Base-by-base conservation (phyloP, 129 eudicot species). In the Gnaphalium uliginosum region DNA sequence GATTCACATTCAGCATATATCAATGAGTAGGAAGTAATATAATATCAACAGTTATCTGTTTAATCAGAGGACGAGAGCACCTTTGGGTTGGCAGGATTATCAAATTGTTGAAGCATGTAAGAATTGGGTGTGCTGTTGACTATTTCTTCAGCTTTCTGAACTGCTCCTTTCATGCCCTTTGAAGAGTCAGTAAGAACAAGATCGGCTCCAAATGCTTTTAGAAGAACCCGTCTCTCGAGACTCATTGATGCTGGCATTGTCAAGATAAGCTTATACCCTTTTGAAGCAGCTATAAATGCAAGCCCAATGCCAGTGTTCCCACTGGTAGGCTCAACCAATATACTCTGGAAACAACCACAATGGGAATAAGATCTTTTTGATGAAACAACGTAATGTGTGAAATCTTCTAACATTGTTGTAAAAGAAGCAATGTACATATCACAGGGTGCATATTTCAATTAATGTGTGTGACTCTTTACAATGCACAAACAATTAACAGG, bases 171-270 rank as follows among this genome's bases (percentile, higher is more conserved):
- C 99, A 95, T 95, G 76, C 99, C 99, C 86, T 91, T 87, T 11
- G 97, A 90, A 23, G 99, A 85, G 54, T 95, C 97, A 10, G 99
- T 95, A 59, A 95, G 83, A 74, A 95, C 82, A 69, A 95, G 97
- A 66, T 95, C 97, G 19, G 99, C 99, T 79, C 99, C 99, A 83
- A 95, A 95, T 46, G 99, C 99, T 81, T 86, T 95, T 50, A 95
- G 72, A 71, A 95, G 93, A 60, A 95, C 99, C 82, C 99, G 89
- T 85, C 99, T 95, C 78, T 95, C 99, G 56, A 95, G 85, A 86
- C 99, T 94, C 99, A 94, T 94, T 33, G 99, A 94, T 29, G 99
- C 93, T 2, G 99, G 99, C 99, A 94, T 95, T 17, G 99, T 95
- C 79, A 95, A 69, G 57, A 89, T 91, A 57, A 95, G 95, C 80